These are phyloP conservation scores for Vachellia pachyceras DNA, from an alignment of 306 rosid genomes.

Conservation along the genomic window DNA sequence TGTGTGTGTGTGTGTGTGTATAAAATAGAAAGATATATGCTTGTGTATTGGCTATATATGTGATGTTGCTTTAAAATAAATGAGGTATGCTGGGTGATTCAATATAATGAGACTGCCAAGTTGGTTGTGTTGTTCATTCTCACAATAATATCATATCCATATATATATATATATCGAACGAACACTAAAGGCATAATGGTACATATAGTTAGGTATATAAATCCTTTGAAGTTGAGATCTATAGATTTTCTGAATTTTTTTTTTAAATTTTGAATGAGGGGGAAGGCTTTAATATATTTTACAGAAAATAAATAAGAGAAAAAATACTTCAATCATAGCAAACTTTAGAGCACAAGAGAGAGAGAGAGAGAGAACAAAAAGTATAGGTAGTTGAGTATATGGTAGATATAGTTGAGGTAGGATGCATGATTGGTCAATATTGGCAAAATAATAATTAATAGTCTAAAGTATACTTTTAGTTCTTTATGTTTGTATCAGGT, in stretches of 20 bases:
- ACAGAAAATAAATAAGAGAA: neutral
- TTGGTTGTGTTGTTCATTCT: slow-evolving; percentile 16
- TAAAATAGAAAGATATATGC: neutral
- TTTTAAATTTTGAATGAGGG: neutral
- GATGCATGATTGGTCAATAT: neutral
- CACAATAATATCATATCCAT: neutral
- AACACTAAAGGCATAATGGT: too few species aligned
- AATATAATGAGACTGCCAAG: slow-evolving; percentile 21
- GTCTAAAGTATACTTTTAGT: too few species aligned
- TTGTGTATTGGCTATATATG: too few species aligned
- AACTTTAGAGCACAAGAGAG: neutral
- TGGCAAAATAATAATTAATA: neutral
- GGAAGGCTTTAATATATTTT: neutral
- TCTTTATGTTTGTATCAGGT: too few species aligned
- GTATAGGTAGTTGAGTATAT: neutral
- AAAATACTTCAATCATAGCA: neutral
- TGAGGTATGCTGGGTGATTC: neutral
- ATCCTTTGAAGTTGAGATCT: neutral
- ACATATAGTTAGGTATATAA: too few species aligned
- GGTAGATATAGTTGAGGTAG: neutral
- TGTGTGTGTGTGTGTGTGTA: too few species aligned
- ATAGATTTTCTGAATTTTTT: neutral
- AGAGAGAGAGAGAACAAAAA: too few species aligned
- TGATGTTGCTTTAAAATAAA: neutral
- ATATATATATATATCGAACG: too few species aligned